These are phyloP conservation scores for Dioszegia hungarica DNA, from an alignment of 768 basidiomycete genomes.

Conservation along the genomic window DNA sequence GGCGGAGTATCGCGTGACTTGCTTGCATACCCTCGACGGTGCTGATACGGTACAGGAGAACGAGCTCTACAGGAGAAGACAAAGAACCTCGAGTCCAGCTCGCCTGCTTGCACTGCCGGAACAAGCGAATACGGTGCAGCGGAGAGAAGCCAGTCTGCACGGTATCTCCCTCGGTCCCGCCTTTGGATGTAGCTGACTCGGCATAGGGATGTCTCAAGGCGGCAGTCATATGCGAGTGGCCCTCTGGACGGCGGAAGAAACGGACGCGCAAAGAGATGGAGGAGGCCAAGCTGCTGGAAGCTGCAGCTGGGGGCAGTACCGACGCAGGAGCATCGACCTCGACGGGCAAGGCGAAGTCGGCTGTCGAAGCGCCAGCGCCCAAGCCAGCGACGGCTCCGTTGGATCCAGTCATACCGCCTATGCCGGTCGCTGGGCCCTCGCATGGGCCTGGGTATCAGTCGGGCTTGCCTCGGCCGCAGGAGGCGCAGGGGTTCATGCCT, in stretches of 20 bases:
- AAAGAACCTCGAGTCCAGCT: conserved; percentile 25
- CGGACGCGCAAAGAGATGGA: conserved; percentile 46
- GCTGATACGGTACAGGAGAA: not conserved
- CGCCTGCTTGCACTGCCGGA: conserved; percentile 35
- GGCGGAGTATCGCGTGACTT: too few relatives aligned
- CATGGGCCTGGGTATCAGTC: too few relatives aligned
- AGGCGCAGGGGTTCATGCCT: not conserved
- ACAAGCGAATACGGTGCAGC: conserved; percentile 33
- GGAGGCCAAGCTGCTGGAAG: conserved; percentile 28
- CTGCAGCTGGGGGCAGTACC: not conserved
- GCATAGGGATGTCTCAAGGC: conserved; percentile 29
- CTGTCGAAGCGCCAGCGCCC: too few relatives aligned
- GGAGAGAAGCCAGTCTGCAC: conserved; percentile 30
- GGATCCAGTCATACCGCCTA: too few relatives aligned
- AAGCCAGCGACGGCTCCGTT: too few relatives aligned
- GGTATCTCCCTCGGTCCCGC: too few relatives aligned
- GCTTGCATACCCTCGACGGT: too few relatives aligned
- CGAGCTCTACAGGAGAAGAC: not conserved
- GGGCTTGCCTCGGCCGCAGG: too few relatives aligned
- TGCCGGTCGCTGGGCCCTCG: too few relatives aligned
- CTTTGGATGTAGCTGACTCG: too few relatives aligned
- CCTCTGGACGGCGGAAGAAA: conserved; percentile 37
- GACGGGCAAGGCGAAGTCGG: too few relatives aligned
- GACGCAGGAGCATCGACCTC: too few relatives aligned
- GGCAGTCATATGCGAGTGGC: conserved; percentile 40